Base-by-base conservation (phyloP, 306 rosid species). In the Dalbergia cultrata region DNA sequence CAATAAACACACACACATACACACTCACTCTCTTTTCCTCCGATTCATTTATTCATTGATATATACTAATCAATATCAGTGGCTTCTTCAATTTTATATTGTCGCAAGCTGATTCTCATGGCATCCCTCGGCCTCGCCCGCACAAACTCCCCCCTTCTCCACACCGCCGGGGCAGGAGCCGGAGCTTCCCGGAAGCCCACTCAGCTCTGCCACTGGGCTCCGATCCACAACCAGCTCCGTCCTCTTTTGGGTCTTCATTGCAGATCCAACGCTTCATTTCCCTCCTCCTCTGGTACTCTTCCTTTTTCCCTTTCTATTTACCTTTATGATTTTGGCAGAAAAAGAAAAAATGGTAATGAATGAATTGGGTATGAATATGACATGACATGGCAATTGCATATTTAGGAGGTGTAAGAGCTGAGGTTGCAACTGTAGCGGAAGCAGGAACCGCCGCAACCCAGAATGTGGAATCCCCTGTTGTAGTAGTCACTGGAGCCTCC, bases 401-500 rank as follows among this genome's bases (percentile, higher is more conserved):
- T 22, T 4, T n/a, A 22, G 75, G 86, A 91, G 91, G 83, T 57
- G 75, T 89, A 77, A 91, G 86, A 86, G 89, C 92, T 67, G 87
- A 91, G 87, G 89, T 88, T 78, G 87, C 90, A 6, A 87, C 88
- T 16, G 64, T 81, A 10, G 93, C 81, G 21, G 84, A 87, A 74
- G 84, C 89, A 39, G 87, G 83, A 86, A 26, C 84, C 18, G 86
- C 80, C 70, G 77, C 82, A 22, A 84, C 43, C 52, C 84, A 70
- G 83, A 79, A 80, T 21, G 85, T 67, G 84, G 91, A 86, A 84
- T 80, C 89, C 33, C 96, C 96, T 8, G 97, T 89, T 74, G 97
- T 85, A 41, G 83, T 93, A 31, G 96, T 93, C 45, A 93, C 96
- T 0, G 95, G 97, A 71, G 97, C 96, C 31, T 93, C 97, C 17